phyloP scores from a whole-genome alignment of 371 early-diverging fungal species.

The Mucor mucedo region DNA sequence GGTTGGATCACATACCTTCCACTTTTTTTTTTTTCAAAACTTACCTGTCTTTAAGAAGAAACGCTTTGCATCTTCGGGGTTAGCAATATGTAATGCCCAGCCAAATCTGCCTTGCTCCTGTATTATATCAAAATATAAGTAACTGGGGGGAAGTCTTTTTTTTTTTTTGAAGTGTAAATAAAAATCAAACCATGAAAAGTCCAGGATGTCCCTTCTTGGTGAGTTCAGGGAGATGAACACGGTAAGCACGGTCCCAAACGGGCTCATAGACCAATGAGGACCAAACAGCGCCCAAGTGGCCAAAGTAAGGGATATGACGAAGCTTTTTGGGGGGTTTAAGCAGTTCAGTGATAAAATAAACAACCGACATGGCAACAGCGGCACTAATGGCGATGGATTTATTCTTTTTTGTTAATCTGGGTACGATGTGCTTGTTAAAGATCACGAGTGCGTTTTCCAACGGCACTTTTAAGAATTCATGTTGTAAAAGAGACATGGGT shows the following conservation, averaged over 20 bases:
- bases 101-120: slow-evolving; percentile 1
- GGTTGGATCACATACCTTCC: no score
- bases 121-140: neutral
- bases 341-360: neutral
- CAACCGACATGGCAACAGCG: neutral
- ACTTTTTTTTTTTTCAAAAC: no score
- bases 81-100: neutral
- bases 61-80: slow-evolving; percentile 17
- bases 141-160: no score
- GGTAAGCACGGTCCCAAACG: neutral
- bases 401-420: slow-evolving; percentile 2
- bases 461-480: neutral
- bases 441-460: neutral
- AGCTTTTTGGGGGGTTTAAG: slow-evolving; percentile 3
- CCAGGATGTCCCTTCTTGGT: neutral
- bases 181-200: slow-evolving; percentile 7
- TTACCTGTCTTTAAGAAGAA: slow-evolving; percentile 8
- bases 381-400: neutral
- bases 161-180: neutral
- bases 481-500: neutral
- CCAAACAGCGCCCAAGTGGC: neutral
- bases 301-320: slow-evolving; percentile 1
- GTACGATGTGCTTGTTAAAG: slow-evolving; percentile 4
- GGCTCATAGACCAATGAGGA: neutral
- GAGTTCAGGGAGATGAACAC: neutral